phyloP scores from a whole-genome alignment of 768 basidiomycete species.

The Leucocoprinus sp. region DNA sequence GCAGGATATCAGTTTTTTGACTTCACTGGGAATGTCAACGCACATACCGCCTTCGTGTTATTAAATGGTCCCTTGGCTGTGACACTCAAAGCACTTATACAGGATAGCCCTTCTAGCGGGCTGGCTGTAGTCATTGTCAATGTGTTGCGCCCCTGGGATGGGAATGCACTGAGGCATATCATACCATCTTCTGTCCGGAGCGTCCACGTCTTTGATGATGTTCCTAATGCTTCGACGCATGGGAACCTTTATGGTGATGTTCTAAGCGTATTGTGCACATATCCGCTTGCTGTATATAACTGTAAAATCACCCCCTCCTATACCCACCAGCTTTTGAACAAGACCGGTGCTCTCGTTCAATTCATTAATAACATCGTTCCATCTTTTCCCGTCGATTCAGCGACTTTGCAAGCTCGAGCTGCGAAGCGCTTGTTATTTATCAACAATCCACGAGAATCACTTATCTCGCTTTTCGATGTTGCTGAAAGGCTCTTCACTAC shows the following conservation, averaged over 20 bases:
- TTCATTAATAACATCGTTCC: conserved; percentile 30
- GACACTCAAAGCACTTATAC: conserved; percentile 44
- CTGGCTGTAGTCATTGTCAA: conserved; percentile 67
- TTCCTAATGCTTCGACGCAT: conserved; percentile 49
- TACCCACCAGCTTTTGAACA: conserved; percentile 42
- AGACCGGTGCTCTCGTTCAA: conserved; percentile 33
- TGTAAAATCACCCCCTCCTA: conserved; percentile 53
- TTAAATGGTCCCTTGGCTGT: conserved; percentile 75
- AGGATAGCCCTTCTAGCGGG: conserved; percentile 26
- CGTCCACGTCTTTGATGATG: conserved; percentile 76
- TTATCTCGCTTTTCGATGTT: conserved; percentile 46
- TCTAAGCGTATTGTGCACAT: conserved; percentile 44
- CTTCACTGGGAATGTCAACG: conserved; percentile 58
- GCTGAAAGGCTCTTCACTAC: conserved; percentile 53
- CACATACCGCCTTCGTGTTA: conserved; percentile 59
- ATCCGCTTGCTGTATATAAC: conserved; percentile 36
- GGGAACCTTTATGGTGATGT: conserved; percentile 70
- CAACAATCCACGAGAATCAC: conserved; percentile 46
- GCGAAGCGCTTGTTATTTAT: conserved; percentile 61
- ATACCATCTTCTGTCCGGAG: conserved; percentile 52
- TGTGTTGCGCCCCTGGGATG: conserved; percentile 80
- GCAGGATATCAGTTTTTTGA: conserved; percentile 73
- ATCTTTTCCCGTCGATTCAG: neutral
- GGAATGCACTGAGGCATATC: conserved; percentile 46
- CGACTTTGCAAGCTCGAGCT: conserved; percentile 23